Base-by-base conservation (phyloP, 768 basidiomycete species). In the Lactarius pseudohatsudake region DNA sequence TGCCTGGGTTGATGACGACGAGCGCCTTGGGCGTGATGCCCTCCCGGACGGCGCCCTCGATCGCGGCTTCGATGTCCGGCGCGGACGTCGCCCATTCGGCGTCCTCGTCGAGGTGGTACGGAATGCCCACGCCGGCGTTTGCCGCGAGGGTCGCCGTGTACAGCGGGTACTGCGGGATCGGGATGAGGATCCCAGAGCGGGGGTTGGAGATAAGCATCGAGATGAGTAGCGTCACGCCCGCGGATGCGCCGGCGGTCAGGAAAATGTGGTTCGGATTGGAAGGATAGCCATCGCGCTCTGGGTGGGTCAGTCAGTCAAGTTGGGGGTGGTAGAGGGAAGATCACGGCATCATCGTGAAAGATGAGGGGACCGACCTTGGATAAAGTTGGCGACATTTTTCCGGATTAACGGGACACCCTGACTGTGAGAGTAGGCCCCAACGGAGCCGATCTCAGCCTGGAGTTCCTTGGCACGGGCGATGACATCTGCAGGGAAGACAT, bases 1-100 rank as follows among this genome's bases (percentile, higher is more conserved):
- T 99, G 28, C 96, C 96, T 0, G 96, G 96, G 80, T 99, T 99
- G 82, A 99, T 98, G 73, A 99, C 85, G 68, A 98, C 96, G 64
- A 99, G 85, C 6, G 90, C 94, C 72, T 90, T 94, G 59, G 93
- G 82, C 6, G 78, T 76, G 34, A 84, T 80, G 69, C 88, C 88
- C 20, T 87, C 83, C 65, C 79, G 77, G 34, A 81, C 78, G 1
- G 91, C 91, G 41, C 87, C 83, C 16, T 83, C 79, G 67, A 98
- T 79, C 5, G 91, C 86, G 1, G 79, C 77, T 68, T 86, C 81
- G 71, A 98, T 86, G 59, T 86, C 85, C 11, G 78, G 74, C 47
- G 86, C 80, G 57, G 89, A 88, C 20, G 95, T 93, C 8, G 89
- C 85, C 96, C 96, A 99, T 57, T 78, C 90, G 2, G 85, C 78